Conservation (phyloP, 257 asterid genomes). For the Verbascum thapsus region DNA sequence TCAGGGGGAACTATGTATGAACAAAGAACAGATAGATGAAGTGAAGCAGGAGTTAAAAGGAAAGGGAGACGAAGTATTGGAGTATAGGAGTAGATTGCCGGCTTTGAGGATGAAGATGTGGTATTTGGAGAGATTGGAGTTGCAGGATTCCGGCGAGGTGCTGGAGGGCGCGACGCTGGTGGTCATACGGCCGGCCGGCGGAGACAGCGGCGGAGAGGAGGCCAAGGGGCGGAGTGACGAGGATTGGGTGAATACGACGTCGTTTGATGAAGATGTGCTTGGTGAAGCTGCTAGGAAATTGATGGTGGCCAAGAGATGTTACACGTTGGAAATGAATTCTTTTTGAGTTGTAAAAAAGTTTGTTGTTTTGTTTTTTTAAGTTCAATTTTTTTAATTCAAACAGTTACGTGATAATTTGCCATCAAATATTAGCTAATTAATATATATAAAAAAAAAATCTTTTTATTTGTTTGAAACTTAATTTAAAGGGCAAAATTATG, state of each 20-base stretch:
- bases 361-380: not conserved
- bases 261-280: conserved; percentile 40
- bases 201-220: conserved; percentile 20
- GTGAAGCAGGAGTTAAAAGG: conserved; percentile 34
- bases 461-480: too few relatives aligned
- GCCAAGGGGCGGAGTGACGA: conserved; percentile 30
- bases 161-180: conserved; percentile 77
- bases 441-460: too few relatives aligned
- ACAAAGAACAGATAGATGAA: conserved; percentile 49
- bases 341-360: conserved; percentile 53
- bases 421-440: too few relatives aligned
- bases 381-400: too few relatives aligned
- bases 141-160: conserved; percentile 44
- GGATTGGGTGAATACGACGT: conserved; percentile 44
- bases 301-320: conserved; percentile 56
- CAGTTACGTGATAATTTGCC: too few relatives aligned
- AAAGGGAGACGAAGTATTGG: conserved; percentile 21
- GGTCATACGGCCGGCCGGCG: conserved; percentile 52
- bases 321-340: conserved; percentile 67
- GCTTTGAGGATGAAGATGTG: conserved; percentile 78
- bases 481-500: too few relatives aligned
- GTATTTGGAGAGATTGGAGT: conserved; percentile 60
- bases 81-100: conserved; percentile 52
- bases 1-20: conserved; percentile 63
- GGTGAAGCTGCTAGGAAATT: conserved; percentile 53